phyloP scores from a whole-genome alignment of 2,329 filamentous ascomycete genomes.

The Pseudogymnoascus sp. region DNA sequence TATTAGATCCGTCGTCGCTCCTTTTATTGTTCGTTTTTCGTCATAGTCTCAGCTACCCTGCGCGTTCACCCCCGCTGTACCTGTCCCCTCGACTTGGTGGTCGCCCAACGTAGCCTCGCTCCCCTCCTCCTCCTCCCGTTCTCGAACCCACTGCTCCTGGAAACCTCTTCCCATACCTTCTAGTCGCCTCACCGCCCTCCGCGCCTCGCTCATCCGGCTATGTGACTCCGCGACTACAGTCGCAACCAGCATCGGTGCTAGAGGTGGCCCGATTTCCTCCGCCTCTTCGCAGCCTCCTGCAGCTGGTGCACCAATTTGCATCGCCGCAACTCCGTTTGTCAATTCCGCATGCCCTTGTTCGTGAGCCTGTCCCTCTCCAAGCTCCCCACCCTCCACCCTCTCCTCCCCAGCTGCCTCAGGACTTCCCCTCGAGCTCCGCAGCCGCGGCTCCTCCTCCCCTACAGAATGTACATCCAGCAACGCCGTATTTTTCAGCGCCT shows the following conservation, averaged over 20 bases:
- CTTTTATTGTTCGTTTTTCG: not conserved
- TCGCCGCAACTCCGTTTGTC: not conserved
- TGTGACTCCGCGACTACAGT: slow-evolving; percentile 46
- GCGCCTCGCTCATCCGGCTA: slow-evolving; percentile 43
- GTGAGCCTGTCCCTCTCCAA: not conserved
- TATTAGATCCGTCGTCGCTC: not conserved
- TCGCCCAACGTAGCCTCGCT: not conserved
- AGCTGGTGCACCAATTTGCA: not conserved
- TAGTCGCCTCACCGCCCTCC: slow-evolving; percentile 44
- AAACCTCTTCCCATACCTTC: slow-evolving; percentile 49
- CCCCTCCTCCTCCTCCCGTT: slow-evolving; percentile 19
- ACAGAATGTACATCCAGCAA: slow-evolving; percentile 17
- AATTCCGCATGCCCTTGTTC: not conserved
- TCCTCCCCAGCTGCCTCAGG: not conserved
- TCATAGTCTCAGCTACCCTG: not conserved
- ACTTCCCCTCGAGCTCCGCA: not conserved
- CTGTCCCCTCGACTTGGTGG: not conserved
- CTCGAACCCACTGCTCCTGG: slow-evolving; percentile 45
- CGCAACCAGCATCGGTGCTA: slow-evolving; percentile 46
- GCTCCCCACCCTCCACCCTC: not conserved
- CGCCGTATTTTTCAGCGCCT: slow-evolving; percentile 10
- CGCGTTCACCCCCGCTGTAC: not conserved
- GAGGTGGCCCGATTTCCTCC: slow-evolving; percentile 18
- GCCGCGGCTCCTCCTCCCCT: not conserved
- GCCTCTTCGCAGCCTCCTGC: slow-evolving; percentile 12